A percentile compares a stretch with the other conserved stretches of the same genome.
Conservation (phyloP, 2,329 filamentous ascomycete genomes). For the Aspergillus sp. region DNA sequence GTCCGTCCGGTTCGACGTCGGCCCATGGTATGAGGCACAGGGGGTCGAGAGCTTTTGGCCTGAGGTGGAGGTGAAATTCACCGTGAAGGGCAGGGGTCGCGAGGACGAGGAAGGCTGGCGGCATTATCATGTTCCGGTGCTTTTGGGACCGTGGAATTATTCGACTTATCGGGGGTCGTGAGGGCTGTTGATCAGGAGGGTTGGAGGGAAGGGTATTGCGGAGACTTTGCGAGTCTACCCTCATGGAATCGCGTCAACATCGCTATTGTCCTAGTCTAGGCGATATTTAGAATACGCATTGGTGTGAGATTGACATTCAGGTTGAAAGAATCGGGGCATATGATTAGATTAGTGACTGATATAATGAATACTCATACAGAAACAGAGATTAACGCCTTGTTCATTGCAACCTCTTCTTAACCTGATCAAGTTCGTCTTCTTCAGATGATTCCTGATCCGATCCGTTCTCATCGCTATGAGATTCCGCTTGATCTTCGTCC, state of each 20-base stretch:
- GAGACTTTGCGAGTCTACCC: too few relatives aligned
- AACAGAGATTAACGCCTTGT: background rate
- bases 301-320: too few relatives aligned
- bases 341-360: background rate
- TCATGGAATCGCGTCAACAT: background rate
- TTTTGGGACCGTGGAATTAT: slow-evolving; percentile 52
- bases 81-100: slow-evolving; percentile 43
- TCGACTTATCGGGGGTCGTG: slow-evolving; percentile 52
- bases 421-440: background rate
- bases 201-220: background rate
- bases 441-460: slow-evolving; percentile 1
- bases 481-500: background rate
- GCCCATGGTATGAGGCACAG: slow-evolving; percentile 47
- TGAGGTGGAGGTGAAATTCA: slow-evolving; percentile 52
- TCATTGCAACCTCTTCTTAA: background rate
- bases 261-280: background rate
- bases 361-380: too few relatives aligned
- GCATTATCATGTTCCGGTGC: slow-evolving; percentile 53
- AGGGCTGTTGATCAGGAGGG: slow-evolving; percentile 7
- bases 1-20: slow-evolving; percentile 47
- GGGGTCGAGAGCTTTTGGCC: slow-evolving; percentile 52
- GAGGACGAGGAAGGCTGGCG: slow-evolving; percentile 45
- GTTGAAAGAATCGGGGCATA: background rate
- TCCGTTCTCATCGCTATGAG: background rate
- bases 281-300: background rate